Conservation (phyloP, 169 alveolate genomes). For the Plasmodium fragile region DNA sequence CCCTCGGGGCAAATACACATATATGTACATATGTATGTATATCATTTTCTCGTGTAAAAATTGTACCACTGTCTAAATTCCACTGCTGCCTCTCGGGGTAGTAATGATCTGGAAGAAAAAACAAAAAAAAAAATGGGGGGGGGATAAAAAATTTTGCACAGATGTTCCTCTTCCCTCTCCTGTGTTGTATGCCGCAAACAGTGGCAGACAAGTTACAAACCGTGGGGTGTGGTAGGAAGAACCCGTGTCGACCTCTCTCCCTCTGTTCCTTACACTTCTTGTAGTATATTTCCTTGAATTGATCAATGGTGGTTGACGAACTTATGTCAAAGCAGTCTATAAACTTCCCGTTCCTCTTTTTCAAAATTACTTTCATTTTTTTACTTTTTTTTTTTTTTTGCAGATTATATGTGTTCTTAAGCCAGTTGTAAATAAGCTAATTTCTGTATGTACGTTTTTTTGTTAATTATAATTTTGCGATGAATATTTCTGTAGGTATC, state of each 20-base stretch:
- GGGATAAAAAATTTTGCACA: background rate
- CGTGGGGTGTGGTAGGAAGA: background rate
- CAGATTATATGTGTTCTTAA: background rate
- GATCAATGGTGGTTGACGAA: constrained; percentile 83
- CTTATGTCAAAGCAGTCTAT: constrained; percentile 81
- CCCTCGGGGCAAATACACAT: background rate
- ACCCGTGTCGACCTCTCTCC: background rate
- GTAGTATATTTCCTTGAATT: constrained; percentile 77
- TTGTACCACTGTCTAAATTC: constrained; percentile 81
- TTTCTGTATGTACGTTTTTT: background rate
- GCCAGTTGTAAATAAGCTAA: background rate
- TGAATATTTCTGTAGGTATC: constrained; percentile 23
- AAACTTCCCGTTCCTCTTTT: constrained; percentile 83
- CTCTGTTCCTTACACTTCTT: constrained; percentile 77
- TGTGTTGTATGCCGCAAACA: background rate
- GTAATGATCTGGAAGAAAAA: constrained; percentile 81
- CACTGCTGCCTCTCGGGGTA: constrained; percentile 90
- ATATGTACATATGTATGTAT: constrained; percentile 19
- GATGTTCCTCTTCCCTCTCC: background rate
- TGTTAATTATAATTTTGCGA: constrained; percentile 7
- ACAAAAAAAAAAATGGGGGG: background rate
- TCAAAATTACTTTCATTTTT: constrained; percentile 81
- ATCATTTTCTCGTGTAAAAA: constrained; percentile 15
- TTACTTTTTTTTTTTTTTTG: constrained; percentile 37
- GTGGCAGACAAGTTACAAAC: background rate